Percentiles rank a stretch among this genome's conserved stretches.
Conservation (phyloP, 805 yeast species). For the Wickerhamiella spandovensis region DNA sequence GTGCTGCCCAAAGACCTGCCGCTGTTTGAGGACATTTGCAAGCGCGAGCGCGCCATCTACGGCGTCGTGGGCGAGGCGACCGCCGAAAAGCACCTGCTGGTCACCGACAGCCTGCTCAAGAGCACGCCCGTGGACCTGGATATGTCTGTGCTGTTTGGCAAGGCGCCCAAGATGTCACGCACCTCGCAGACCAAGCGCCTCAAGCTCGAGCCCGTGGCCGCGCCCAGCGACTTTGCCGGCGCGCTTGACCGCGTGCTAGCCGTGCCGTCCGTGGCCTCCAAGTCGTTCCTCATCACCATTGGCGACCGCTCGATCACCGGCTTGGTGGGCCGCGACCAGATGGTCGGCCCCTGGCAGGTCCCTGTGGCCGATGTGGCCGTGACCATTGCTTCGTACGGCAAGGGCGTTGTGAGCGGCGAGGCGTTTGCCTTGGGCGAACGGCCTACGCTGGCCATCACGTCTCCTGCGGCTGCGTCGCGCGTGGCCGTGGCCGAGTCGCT, state of each 20-base stretch:
- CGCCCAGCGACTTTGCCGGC: conserved; percentile 31
- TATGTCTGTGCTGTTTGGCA: conserved; percentile 89
- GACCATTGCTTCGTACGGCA: conserved; percentile 80
- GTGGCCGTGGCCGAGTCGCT: conserved; percentile 93
- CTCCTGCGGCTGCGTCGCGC: conserved; percentile 84
- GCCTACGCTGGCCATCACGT: conserved; percentile 78
- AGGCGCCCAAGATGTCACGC: conserved; percentile 91
- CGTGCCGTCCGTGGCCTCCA: conserved; percentile 90
- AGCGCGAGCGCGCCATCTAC: conserved; percentile 90
- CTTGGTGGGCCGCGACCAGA: conserved; percentile 89
- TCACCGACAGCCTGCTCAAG: conserved; percentile 68
- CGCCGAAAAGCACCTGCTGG: conserved; percentile 63
- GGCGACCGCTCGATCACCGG: conserved; percentile 99
- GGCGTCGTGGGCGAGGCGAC: conserved; percentile 96
- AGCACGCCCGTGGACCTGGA: conserved; percentile 75
- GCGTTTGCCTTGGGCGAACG: conserved; percentile 96
- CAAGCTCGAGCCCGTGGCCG: conserved; percentile 25
- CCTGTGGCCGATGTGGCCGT: conserved; percentile 99
- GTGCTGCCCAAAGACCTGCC: conserved; percentile 68
- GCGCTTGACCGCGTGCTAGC: conserved; percentile 73
- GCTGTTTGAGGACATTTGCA: conserved; percentile 64
- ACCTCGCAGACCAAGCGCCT: conserved; percentile 50
- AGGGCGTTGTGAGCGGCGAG: conserved; percentile 75
- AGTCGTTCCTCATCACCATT: conserved; percentile 88
- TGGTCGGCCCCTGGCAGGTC: conserved; percentile 99